Evolutionary conservation across 495 filamentous ascomycete genomes (phyloP), one percentile per base, ranked within the genome.

Genomic region (Thozetella sp.): DNA sequence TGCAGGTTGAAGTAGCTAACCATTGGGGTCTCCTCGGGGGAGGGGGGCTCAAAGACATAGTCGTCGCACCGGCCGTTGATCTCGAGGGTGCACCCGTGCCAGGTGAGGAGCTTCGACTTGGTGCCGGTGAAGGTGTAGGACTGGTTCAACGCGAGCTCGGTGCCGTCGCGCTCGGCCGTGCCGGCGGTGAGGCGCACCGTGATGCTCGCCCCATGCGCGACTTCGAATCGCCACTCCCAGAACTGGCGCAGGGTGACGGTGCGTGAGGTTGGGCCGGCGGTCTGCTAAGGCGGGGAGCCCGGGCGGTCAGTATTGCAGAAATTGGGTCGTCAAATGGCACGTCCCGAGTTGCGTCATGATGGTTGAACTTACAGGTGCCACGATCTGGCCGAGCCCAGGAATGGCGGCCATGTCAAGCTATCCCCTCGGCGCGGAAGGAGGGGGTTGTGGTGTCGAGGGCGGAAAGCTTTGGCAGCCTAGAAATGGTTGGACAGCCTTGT

Each of bases 161-260:
- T 95, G 69, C 96, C 96, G 76, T 98, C 97, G 67, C 96, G 85
- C 79, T 99, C 95, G 43, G 96, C 96, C 13, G 87, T 92, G 63
- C 95, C 95, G 37, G 81, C 83, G 40, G 90, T 72, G 22, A 99
- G 82, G 25, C 70, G 72, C 20, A 75, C 73, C 20, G 72, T 79
- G 52, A 93, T 74, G 19, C 78, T 85, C 19, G 81, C 78, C 12
- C 82, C 81, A 68, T 87, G 88, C 24, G 89, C 84, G 25, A 96
- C 90, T 67, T 97, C 90, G 79, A 99, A 99, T 58, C 95, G 86
- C 88, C 91, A 99, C 83, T 99, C 95, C 74, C 79, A 78, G 55
- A 77, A 76, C 23, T 77, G 76, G 22, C 71, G 72, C 55, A 85
- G 80, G 52, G 63, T 65, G 34, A 73, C 60, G 17, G 63, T 72